A percentile compares a stretch with the other conserved stretches of the same genome.
These are phyloP conservation scores for Ambrosia trifida DNA, from an alignment of 129 eudicot species.

Conservation along the genomic window DNA sequence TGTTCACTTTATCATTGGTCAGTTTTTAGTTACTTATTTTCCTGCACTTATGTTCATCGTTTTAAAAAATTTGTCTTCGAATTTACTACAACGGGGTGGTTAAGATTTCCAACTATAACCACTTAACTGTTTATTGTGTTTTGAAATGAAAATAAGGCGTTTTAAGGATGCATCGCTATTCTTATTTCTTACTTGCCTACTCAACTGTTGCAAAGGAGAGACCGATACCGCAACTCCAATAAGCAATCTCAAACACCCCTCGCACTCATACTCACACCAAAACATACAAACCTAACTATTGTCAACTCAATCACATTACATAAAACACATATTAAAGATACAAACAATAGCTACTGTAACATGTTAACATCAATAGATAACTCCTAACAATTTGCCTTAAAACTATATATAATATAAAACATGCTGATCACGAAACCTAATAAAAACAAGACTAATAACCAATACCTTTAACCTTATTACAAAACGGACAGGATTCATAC, in stretches of 20 bases:
- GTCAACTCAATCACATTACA: not conserved
- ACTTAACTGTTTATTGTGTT: no score
- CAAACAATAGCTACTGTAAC: not conserved
- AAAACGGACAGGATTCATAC: conserved; percentile 71
- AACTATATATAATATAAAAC: conserved; percentile 3
- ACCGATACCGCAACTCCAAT: not conserved
- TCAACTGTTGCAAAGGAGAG: not conserved
- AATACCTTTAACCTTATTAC: conserved; percentile 73
- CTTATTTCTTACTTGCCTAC: not conserved
- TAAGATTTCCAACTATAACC: not conserved
- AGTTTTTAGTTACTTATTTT: not conserved
- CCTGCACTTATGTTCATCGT: not conserved
- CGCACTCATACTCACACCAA: not conserved
- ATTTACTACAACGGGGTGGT: not conserved
- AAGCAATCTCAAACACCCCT: not conserved
- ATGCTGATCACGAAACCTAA: conserved; percentile 11
- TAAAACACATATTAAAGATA: not conserved
- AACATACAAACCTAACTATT: not conserved
- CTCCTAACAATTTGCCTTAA: no score
- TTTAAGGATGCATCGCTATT: not conserved
- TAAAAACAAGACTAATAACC: not conserved
- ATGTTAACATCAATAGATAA: not conserved
- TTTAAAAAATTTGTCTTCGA: not conserved
- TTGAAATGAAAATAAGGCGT: not conserved
- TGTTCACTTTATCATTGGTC: not conserved